Conservation (phyloP, 495 filamentous ascomycete species). For the Recurvomyces mirabilis region DNA sequence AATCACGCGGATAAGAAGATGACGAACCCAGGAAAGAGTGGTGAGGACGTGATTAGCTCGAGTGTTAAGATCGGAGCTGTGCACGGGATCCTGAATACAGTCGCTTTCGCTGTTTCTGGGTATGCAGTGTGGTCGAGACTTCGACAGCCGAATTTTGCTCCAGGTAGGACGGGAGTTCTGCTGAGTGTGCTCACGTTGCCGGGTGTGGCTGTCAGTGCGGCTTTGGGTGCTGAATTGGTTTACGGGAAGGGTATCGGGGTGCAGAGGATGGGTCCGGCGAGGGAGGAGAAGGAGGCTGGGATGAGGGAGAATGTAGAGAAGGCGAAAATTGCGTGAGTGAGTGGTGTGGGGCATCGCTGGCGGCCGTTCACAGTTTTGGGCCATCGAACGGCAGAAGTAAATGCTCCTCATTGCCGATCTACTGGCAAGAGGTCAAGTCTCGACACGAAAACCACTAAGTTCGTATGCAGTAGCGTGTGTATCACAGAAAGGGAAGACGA, state of each 20-base stretch:
- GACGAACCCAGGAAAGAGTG: conserved; percentile 15
- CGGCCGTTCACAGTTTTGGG: too few relatives aligned
- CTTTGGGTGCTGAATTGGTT: conserved; percentile 18
- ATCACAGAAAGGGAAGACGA: too few relatives aligned
- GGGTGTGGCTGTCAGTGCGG: conserved; percentile 9
- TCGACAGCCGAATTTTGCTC: background rate
- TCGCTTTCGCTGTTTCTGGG: background rate
- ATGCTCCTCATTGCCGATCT: too few relatives aligned
- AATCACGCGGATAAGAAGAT: conserved; percentile 4
- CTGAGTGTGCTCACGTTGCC: conserved; percentile 1
- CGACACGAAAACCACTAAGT: too few relatives aligned
- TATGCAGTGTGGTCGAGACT: background rate
- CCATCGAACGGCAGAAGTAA: too few relatives aligned
- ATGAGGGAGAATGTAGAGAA: conserved; percentile 2
- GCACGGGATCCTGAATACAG: conserved; percentile 1
- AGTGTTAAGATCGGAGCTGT: conserved; percentile 1
- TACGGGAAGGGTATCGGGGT: conserved; percentile 24
- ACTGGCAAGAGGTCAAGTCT: too few relatives aligned
- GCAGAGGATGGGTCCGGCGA: conserved; percentile 13
- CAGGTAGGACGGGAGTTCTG: background rate
- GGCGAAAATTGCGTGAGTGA: too few relatives aligned
- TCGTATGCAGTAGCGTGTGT: too few relatives aligned
- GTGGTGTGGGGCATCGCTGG: too few relatives aligned
- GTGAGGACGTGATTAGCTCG: conserved; percentile 8
- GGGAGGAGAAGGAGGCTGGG: conserved; percentile 8